These are phyloP conservation scores for Magnaporthiopsis poae DNA, from an alignment of 2,329 filamentous ascomycete species.

Conservation along the genomic window DNA sequence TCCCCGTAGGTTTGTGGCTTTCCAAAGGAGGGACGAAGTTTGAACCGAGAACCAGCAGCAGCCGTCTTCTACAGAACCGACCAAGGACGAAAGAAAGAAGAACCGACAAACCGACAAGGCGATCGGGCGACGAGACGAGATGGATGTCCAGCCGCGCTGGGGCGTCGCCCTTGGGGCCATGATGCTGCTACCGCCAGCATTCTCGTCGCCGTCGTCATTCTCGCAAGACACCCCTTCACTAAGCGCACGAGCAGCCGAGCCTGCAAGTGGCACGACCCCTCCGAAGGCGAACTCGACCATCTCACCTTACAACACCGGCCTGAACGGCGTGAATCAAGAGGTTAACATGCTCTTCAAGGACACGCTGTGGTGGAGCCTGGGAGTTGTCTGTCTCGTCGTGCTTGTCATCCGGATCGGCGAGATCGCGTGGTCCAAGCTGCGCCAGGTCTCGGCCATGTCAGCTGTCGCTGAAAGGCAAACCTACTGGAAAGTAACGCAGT, in stretches of 20 bases:
- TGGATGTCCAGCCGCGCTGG: constrained; percentile 23
- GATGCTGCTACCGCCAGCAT: neutral
- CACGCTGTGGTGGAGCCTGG: constrained; percentile 51
- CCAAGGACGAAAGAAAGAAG: neutral
- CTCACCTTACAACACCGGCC: constrained; percentile 43
- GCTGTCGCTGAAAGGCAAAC: constrained; percentile 39
- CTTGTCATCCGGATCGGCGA: constrained; percentile 44
- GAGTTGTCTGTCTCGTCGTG: constrained; percentile 43
- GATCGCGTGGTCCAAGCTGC: constrained; percentile 44
- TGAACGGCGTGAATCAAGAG: constrained; percentile 51
- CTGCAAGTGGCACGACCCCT: constrained; percentile 1
- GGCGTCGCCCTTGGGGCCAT: constrained; percentile 17
- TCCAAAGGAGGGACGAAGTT: neutral
- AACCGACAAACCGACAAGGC: neutral
- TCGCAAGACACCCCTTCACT: neutral
- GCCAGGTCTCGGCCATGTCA: constrained; percentile 51
- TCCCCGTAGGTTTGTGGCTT: neutral
- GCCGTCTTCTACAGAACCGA: neutral
- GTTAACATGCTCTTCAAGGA: constrained; percentile 49
- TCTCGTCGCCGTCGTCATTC: neutral
- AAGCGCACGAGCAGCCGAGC: too few species aligned
- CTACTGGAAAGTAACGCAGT: constrained; percentile 51
- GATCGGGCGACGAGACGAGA: constrained; percentile 13
- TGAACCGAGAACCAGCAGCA: neutral
- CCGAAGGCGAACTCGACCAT: constrained; percentile 36